Evolutionary conservation across 495 filamentous ascomycete species (phyloP), one percentile per base, ranked within the genome.

Genomic region (Neohortaea acidophila): DNA sequence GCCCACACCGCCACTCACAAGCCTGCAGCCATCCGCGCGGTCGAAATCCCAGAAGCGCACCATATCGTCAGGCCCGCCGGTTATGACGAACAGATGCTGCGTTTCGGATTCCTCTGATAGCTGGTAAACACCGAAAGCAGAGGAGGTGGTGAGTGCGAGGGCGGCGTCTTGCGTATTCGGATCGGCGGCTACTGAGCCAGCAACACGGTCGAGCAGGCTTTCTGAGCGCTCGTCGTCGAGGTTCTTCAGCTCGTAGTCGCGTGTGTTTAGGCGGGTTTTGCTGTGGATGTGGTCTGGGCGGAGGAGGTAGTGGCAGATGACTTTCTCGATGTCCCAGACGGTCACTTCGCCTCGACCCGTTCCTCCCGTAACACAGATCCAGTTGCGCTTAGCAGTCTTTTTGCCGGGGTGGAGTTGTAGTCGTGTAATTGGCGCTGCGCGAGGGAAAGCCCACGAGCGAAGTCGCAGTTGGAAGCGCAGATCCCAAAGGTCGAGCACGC

Each of bases 401-500:
- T 49, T 39, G 19, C 70, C 66, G 0, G 85, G 84, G 47, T 93
- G 83, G 2, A 89, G 59, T 36, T 72, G 61, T 2, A 96, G 62
- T 7, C 83, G 70, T 42, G 92, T 81, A 44, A 99, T 91, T 18
- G 81, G 66, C 6, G 77, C 71, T 49, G 77, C 79, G 21, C 81
- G 81, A 2, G 83, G 75, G 7, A 99, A 69, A 15, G 81, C 84
- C 87, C 86, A 96, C 4, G 76, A 80, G 57, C 81, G 86, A 21
- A 94, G 59, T 12, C 84, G 75, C 34, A 94, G 67, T 36, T 72
- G 79, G 61, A 96, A 99, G 12, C 91, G 79, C 12, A 99, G 70
- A 54, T 99, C 91, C 89, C 91, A 99, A 13, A 99, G 66, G 49
- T 92, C 81, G 6, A 99, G 62, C 32, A 94, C 75, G 2, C 91